Evolutionary conservation across 2,329 filamentous ascomycete species (phyloP).

Genomic region (Didymellaceae sp.): DNA sequence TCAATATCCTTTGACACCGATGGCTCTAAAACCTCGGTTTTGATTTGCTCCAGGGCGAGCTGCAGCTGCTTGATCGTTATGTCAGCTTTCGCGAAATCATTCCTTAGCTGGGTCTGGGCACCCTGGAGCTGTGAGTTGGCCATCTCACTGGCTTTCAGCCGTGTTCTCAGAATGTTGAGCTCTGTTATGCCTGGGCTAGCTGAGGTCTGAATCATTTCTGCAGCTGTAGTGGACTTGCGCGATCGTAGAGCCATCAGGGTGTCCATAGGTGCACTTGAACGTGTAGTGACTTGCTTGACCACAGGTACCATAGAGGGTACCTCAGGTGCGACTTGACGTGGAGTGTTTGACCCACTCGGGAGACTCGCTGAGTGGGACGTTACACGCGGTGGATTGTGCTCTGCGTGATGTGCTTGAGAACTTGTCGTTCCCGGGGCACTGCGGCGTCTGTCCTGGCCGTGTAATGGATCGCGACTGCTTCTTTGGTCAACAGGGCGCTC

Average conservation of each 20-base stretch:
- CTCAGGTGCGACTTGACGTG: slow-evolving; percentile 25
- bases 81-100: no score
- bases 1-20: no score
- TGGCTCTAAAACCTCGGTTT: no score
- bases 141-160: not conserved
- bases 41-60: no score
- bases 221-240: not conserved
- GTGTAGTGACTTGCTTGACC: not conserved
- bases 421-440: not conserved
- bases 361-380: slow-evolving; percentile 16
- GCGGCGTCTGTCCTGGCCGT: not conserved
- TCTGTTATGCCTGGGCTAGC: not conserved
- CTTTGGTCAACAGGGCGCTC: slow-evolving; percentile 18
- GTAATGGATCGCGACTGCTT: slow-evolving; percentile 4
- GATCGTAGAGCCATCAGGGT: not conserved
- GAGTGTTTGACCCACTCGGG: slow-evolving; percentile 29
- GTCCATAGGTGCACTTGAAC: slow-evolving; percentile 1
- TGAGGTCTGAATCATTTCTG: not conserved
- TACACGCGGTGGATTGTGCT: no score
- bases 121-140: not conserved
- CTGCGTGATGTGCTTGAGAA: slow-evolving; percentile 2
- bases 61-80: no score
- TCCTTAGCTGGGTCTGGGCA: no score
- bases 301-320: slow-evolving; percentile 32
- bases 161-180: not conserved